Base-by-base conservation (phyloP, 1,284 basidiomycete genomes). In the Apiotrichum montevideense region DNA sequence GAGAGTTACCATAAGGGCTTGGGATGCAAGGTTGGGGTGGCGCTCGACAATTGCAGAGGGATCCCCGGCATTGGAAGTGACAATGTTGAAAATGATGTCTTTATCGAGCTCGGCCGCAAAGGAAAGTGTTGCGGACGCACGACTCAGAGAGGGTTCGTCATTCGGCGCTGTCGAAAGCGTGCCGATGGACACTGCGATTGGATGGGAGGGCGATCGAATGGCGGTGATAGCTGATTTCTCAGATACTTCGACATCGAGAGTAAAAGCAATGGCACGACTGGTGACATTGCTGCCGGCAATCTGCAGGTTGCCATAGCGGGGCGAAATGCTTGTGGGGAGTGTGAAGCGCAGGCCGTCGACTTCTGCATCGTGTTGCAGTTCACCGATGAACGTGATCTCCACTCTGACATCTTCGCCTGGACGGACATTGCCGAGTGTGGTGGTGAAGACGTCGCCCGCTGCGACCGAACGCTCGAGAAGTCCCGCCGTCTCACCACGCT, bases 401-500 rank as follows among this genome's bases (percentile, higher is more conserved):
- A 58, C 47, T 6, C 45, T 32, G 35, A 60, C 46, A 33, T 37
- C 35, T 34, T 46, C 52, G 15, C 40, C 21, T 5, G 56, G 49
- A 2, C 55, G 54, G 35, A 67, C 57, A 44, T 65, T 63, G 51
- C 58, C 52, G 32, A 61, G 43, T 2, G 35, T 34, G 1, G 51
- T 57, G n/a, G 44, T 54, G 46, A 60, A 57, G 21, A 55, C 45
- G 40, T 58, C 61, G 15, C 37, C 43, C 8, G 66, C 64, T 4
- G 56, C 58, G 10, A 45, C 39, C 1, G 55, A 51, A 58, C 70
- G 66, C 32, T 63, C 60, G 14, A 66, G 66, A 41, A 85, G 65
- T 0, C 78, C 82, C 0, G 82, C 75, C 3, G 70, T 62, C 58
- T 75, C 75, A 2, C 81, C 81, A 11, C 75, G 66, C 3, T 69